A percentile compares a stretch with the other conserved stretches of the same genome.
Conservation (phyloP, 108 stramenopile species). For the Cyclotella distinguenda region DNA sequence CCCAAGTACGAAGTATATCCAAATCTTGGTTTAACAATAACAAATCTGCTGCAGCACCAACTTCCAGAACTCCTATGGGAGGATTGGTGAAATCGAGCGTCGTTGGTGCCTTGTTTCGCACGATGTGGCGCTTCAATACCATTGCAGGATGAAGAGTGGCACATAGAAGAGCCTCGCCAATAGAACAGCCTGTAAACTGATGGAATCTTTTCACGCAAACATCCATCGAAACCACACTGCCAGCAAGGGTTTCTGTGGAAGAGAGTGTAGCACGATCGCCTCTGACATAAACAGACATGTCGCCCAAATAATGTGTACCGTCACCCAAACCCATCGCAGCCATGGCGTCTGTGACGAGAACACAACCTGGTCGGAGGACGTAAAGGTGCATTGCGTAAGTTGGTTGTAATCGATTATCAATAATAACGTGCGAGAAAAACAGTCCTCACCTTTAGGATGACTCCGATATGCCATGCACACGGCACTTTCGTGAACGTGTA, state of each 20-base stretch:
- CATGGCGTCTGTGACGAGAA: slow-evolving; percentile 70
- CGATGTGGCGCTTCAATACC: slow-evolving; percentile 34
- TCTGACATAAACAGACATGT: slow-evolving; percentile 29
- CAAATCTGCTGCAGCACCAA: slow-evolving; percentile 35
- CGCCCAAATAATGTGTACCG: slow-evolving; percentile 41
- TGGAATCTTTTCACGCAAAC: slow-evolving; percentile 47
- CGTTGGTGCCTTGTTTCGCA: neutral
- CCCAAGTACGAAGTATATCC: slow-evolving; percentile 27
- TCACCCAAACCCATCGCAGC: slow-evolving; percentile 56
- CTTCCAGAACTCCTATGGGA: slow-evolving; percentile 30
- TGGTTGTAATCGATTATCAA: neutral
- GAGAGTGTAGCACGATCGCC: slow-evolving; percentile 40
- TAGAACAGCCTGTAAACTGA: slow-evolving; percentile 46
- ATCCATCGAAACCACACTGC: slow-evolving; percentile 56
- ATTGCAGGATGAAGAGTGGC: slow-evolving; percentile 53
- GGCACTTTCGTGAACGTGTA: slow-evolving; percentile 50
- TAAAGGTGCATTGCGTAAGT: neutral
- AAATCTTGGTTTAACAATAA: slow-evolving; percentile 28
- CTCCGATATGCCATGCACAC: slow-evolving; percentile 51
- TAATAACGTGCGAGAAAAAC: too few relatives aligned
- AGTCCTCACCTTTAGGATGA: slow-evolving; percentile 38
- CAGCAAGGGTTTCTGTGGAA: slow-evolving; percentile 59
- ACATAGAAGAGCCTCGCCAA: slow-evolving; percentile 45
- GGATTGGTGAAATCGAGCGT: neutral
- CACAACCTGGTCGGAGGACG: slow-evolving; percentile 8